Evolutionary conservation across 371 early-diverging fungal genomes (phyloP).

Genomic region (Actinomortierella ambigua): DNA sequence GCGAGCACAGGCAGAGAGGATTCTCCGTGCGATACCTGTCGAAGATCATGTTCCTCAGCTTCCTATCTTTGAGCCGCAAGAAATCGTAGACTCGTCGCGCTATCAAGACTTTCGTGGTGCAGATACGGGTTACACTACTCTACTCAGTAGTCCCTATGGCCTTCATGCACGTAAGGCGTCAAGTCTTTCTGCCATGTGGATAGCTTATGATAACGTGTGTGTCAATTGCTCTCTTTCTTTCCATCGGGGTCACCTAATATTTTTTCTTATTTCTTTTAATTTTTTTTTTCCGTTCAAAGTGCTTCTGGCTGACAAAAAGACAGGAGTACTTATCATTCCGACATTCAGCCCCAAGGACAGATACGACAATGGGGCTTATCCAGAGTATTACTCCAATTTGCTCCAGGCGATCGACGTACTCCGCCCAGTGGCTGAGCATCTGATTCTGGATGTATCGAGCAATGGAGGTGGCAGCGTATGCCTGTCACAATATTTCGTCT

Average conservation of each 20-base stretch:
- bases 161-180: neutral
- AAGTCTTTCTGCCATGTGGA: neutral
- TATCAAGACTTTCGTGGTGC: neutral
- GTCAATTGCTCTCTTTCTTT: neutral
- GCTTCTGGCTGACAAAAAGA: slow-evolving; percentile 18
- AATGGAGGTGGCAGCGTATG: slow-evolving; percentile 21
- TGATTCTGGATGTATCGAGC: slow-evolving; percentile 30
- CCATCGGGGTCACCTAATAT: no score
- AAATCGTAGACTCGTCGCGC: no score
- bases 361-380: no score
- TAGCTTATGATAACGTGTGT: no score
- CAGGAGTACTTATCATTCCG: slow-evolving; percentile 21
- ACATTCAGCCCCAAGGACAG: neutral
- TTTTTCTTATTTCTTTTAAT: neutral
- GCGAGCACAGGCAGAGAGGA: neutral
- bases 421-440: slow-evolving; percentile 10
- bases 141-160: neutral
- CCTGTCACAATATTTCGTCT: slow-evolving; percentile 12
- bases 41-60: neutral
- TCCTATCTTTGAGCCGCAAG: neutral
- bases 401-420: no score
- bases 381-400: no score
- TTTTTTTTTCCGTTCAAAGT: neutral
- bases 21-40: slow-evolving; percentile 1
- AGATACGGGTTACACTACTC: neutral